Base-by-base conservation (phyloP, 257 asterid species). In the Marsdenia floribunda region DNA sequence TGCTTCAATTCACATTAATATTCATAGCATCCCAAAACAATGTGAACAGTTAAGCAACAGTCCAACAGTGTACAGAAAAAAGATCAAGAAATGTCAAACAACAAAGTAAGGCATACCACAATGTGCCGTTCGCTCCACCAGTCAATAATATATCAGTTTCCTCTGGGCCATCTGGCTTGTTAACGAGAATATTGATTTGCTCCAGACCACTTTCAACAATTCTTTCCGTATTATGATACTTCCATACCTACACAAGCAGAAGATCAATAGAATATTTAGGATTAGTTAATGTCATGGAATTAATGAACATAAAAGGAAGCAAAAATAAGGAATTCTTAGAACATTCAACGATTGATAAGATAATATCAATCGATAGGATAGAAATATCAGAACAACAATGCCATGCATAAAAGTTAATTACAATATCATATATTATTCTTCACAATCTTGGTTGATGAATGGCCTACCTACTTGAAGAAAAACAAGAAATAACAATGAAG, bases 61-160 rank as follows among this genome's bases (percentile, higher is more conserved):
- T 24, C 14, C 21, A 40, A 74, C 26, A 21, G 37, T 14, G 6
- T 14, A 29, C n/a, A 1, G 33, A 29, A 29, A 29, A 29, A 29
- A 29, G 33, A 29, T 29, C 33, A 7, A 35, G 24, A 16, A 59
- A 40, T 29, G 24, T 68, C 49, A 35, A 42, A 69, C 38, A 22
- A 18, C 37, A n/a, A 71, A 19, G 58, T 26, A 22, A 70, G 77
- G 80, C 91, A 68, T 84, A 90, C 99, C 91, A 50, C 58, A 92
- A 38, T 55, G 80, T 50, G 70, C 92, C 89, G 77, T 81, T 85
- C 15, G 66, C 16, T 33, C 96, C 96, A 52, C 87, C 86, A 63
- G 91, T 73, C 75, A 94, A 79, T 77, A 92, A 75, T 75, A 90
- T 61, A 85, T 92, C 92, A 42, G 88, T 82, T 68, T 73, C 78